phyloP scores from a whole-genome alignment of 371 early-diverging fungal species.

The Cokeromyces recurvatus region DNA sequence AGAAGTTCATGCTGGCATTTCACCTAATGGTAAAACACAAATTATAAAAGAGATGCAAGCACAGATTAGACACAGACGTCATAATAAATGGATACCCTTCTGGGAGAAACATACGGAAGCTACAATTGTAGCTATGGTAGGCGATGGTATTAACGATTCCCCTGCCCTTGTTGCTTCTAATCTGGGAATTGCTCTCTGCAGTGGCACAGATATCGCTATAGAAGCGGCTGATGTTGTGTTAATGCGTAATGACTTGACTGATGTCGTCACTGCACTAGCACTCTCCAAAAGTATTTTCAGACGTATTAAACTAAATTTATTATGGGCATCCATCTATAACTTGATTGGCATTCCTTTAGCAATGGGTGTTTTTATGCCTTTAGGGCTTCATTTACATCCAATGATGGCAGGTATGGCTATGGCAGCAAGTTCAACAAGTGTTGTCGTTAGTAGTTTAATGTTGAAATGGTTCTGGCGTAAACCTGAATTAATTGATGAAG shows the following conservation, averaged over 20 bases:
- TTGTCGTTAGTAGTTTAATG: conserved; percentile 83
- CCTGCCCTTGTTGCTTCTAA: conserved; percentile 91
- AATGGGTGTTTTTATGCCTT: conserved; percentile 88
- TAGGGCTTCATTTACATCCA: conserved; percentile 80
- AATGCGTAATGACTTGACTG: conserved; percentile 78
- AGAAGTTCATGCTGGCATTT: conserved; percentile 88
- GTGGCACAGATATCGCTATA: conserved; percentile 94
- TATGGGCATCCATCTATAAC: conserved; percentile 91
- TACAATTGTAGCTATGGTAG: conserved; percentile 87
- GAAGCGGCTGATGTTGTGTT: conserved; percentile 89
- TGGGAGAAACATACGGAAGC: not conserved
- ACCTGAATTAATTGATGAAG: conserved; percentile 23
- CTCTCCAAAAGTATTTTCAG: conserved; percentile 79
- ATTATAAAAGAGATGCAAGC: conserved; percentile 65
- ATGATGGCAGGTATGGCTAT: conserved; percentile 94
- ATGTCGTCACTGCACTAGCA: conserved; percentile 84
- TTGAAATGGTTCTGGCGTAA: conserved; percentile 65
- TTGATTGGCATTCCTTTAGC: conserved; percentile 89
- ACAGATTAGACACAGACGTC: conserved; percentile 2
- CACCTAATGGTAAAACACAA: conserved; percentile 84
- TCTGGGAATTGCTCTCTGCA: conserved; percentile 92
- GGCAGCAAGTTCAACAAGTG: conserved; percentile 91
- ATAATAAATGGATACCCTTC: too few species aligned
- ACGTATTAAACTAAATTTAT: conserved; percentile 79
- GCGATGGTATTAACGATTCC: conserved; percentile 99